Evolutionary conservation across 495 filamentous ascomycete species (phyloP).

Genomic region (Apiosordaria backusii): DNA sequence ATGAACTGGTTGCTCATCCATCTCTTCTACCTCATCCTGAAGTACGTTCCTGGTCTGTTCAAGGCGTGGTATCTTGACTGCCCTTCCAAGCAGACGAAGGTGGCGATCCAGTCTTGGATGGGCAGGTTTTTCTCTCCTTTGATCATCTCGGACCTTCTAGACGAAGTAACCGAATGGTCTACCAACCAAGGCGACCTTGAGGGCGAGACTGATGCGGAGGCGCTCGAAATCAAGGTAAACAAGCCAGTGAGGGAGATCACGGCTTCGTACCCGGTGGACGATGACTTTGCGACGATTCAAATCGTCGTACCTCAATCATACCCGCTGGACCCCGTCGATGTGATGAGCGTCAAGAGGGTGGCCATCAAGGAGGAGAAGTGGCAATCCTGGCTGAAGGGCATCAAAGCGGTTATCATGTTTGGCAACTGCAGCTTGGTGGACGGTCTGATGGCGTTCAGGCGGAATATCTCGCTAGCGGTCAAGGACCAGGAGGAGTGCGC

Average conservation of each 20-base stretch:
- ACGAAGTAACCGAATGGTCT: slow-evolving; percentile 69
- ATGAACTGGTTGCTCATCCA: slow-evolving; percentile 81
- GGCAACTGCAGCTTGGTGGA: slow-evolving; percentile 81
- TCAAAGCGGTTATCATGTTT: slow-evolving; percentile 91
- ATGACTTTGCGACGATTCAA: slow-evolving; percentile 71
- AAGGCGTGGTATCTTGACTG: slow-evolving; percentile 84
- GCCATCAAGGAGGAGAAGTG: slow-evolving; percentile 86
- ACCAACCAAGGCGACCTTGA: slow-evolving; percentile 44
- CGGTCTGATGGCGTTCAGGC: slow-evolving; percentile 74
- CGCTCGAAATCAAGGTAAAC: slow-evolving; percentile 68
- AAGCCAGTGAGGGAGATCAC: slow-evolving; percentile 67
- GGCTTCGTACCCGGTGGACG: slow-evolving; percentile 82
- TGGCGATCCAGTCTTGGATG: slow-evolving; percentile 75
- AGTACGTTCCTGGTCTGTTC: slow-evolving; percentile 68
- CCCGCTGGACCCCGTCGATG: slow-evolving; percentile 73
- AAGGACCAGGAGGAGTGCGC: slow-evolving; percentile 95
- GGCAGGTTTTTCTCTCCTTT: slow-evolving; percentile 80
- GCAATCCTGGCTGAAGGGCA: slow-evolving; percentile 76
- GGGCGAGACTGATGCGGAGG: slow-evolving; percentile 61
- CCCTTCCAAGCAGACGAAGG: slow-evolving; percentile 69
- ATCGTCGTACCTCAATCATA: slow-evolving; percentile 76
- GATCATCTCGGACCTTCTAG: slow-evolving; percentile 67
- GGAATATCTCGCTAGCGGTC: slow-evolving; percentile 78
- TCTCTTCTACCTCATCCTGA: slow-evolving; percentile 77
- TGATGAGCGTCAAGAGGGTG: slow-evolving; percentile 74